Conservation (phyloP, 1,284 basidiomycete genomes). For the Cutaneotrichosporon sp. region DNA sequence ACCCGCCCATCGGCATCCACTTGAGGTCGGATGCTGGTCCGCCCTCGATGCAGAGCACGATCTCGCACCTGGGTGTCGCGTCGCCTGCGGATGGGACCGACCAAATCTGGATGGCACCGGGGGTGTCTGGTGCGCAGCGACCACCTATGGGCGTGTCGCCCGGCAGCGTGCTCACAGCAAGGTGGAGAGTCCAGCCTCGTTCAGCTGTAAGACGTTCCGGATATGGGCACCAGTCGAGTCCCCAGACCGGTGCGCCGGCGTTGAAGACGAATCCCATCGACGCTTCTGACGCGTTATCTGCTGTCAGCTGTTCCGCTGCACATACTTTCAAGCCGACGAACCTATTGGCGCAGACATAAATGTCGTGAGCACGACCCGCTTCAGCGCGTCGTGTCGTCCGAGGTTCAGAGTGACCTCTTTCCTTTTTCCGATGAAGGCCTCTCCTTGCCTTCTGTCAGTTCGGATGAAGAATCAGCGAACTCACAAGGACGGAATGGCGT, state of each 20-base stretch:
- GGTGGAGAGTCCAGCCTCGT: conserved; percentile 64
- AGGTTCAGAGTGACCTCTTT: conserved; percentile 20
- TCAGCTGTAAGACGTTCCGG: conserved; percentile 58
- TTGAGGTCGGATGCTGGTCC: conserved; percentile 73
- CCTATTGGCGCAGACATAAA: conserved; percentile 24
- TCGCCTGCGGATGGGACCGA: conserved; percentile 24
- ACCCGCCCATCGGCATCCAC: conserved; percentile 83
- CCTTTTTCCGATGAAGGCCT: conserved; percentile 29
- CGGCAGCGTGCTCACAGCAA: conserved; percentile 74
- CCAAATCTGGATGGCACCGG: conserved; percentile 54
- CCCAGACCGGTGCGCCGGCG: conserved; percentile 80
- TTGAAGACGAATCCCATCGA: conserved; percentile 57
- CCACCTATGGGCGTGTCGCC: conserved; percentile 35
- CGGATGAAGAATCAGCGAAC: neutral
- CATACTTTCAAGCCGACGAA: neutral
- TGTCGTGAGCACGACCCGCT: conserved; percentile 17
- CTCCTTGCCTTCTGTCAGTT: conserved; percentile 31
- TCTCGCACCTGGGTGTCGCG: conserved; percentile 30
- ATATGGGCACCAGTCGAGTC: conserved; percentile 84
- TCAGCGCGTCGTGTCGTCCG: conserved; percentile 31
- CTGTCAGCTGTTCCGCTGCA: neutral
- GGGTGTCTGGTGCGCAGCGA: conserved; percentile 25
- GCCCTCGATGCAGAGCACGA: conserved; percentile 65
- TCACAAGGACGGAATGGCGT: conserved; percentile 7
- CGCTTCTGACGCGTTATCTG: conserved; percentile 1